These are phyloP conservation scores for Gremmenia infestans DNA, from an alignment of 2,329 filamentous ascomycete genomes.

Conservation along the genomic window DNA sequence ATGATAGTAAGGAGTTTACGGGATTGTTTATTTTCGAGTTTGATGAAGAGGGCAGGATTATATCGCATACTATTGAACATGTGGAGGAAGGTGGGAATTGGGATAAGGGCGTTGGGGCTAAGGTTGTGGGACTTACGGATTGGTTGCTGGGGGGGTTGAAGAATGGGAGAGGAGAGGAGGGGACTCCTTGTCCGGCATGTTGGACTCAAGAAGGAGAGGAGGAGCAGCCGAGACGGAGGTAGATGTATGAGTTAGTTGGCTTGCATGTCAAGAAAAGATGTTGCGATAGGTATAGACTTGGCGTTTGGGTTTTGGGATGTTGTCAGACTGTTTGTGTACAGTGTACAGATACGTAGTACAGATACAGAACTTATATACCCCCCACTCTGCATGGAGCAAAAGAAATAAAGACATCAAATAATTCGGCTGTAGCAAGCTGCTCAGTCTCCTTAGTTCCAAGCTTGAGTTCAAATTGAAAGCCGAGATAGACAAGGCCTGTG, in stretches of 20 bases:
- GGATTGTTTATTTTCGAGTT: slow-evolving; percentile 96
- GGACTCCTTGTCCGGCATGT: slow-evolving; percentile 30
- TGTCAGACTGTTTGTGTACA: no score
- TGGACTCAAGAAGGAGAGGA: slow-evolving; percentile 5
- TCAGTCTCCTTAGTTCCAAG: no score
- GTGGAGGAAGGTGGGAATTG: slow-evolving; percentile 77
- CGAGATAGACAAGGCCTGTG: no score
- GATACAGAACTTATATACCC: no score
- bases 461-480: no score
- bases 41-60: slow-evolving; percentile 75
- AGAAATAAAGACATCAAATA: no score
- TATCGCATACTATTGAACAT: slow-evolving; percentile 91
- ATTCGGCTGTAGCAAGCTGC: no score
- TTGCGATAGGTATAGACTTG: neutral
- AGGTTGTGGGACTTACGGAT: slow-evolving; percentile 86
- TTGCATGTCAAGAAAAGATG: neutral
- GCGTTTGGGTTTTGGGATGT: neutral
- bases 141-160: slow-evolving; percentile 83
- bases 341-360: no score
- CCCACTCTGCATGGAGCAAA: no score
- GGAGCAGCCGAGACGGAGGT: neutral
- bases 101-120: slow-evolving; percentile 74
- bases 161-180: slow-evolving; percentile 29
- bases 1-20: slow-evolving; percentile 71
- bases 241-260: neutral